Percentiles rank a stretch among this genome's conserved stretches.
Evolutionary conservation across 495 filamentous ascomycete species (phyloP).

Genomic region (Astrothelium macrocarpum): DNA sequence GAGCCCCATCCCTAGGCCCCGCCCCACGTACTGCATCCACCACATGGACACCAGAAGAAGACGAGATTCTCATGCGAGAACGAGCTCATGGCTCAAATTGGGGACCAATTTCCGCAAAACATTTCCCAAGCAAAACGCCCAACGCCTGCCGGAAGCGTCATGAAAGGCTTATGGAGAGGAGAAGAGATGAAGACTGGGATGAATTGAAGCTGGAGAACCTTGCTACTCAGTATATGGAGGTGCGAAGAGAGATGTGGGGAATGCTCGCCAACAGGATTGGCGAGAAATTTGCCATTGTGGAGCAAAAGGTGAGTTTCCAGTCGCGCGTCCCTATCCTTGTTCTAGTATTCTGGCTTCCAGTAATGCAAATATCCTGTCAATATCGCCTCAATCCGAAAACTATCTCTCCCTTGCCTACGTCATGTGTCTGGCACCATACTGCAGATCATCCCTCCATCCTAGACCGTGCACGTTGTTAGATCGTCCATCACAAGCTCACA

Average conservation of each 20-base stretch:
- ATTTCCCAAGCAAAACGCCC: conserved; percentile 62
- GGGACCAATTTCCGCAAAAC: conserved; percentile 56
- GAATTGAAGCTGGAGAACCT: conserved; percentile 53
- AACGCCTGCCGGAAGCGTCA: conserved; percentile 75
- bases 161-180: conserved; percentile 60
- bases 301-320: conserved; percentile 49
- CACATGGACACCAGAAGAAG: conserved; percentile 54
- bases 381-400: no score
- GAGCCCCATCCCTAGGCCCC: conserved; percentile 12
- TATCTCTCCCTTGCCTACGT: neutral
- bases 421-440: neutral
- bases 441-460: neutral
- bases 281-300: conserved; percentile 61
- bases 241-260: conserved; percentile 64
- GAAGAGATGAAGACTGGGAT: conserved; percentile 56
- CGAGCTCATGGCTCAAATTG: conserved; percentile 60
- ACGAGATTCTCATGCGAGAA: conserved; percentile 51
- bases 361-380: no score
- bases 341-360: no score
- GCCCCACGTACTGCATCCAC: conserved; percentile 17
- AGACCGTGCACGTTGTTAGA: neutral
- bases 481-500: neutral
- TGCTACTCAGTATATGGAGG: conserved; percentile 56
- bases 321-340: conserved; percentile 8
- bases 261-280: conserved; percentile 50